Percentiles rank a stretch among this genome's conserved stretches.
Evolutionary conservation across 1,284 basidiomycete species (phyloP).

Genomic region (Phellinidium pouzarii): DNA sequence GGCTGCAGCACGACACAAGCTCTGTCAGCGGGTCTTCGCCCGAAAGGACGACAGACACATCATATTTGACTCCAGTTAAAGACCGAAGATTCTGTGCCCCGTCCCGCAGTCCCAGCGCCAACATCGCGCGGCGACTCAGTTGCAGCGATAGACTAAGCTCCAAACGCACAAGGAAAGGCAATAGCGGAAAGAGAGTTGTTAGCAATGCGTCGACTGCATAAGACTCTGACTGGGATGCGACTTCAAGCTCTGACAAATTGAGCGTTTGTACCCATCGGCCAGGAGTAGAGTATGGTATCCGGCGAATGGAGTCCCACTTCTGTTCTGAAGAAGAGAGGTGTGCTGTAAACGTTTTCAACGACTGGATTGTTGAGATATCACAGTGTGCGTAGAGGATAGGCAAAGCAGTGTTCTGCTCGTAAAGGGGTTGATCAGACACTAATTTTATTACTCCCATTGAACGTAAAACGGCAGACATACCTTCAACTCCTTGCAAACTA

Average conservation of each 20-base stretch:
- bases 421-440: not conserved
- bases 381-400: slow-evolving; percentile 64
- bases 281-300: slow-evolving; percentile 76
- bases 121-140: slow-evolving; percentile 53
- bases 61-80: slow-evolving; percentile 57
- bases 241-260: slow-evolving; percentile 54
- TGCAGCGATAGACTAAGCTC: slow-evolving; percentile 54
- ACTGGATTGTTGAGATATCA: slow-evolving; percentile 36
- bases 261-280: slow-evolving; percentile 76
- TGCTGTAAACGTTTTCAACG: slow-evolving; percentile 51
- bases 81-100: slow-evolving; percentile 46
- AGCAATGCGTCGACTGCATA: slow-evolving; percentile 54
- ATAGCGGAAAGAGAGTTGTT: slow-evolving; percentile 56
- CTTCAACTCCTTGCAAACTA: slow-evolving; percentile 66
- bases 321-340: slow-evolving; percentile 58
- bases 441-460: not conserved
- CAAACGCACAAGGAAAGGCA: slow-evolving; percentile 61
- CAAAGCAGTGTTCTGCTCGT: slow-evolving; percentile 51
- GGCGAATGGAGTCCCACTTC: slow-evolving; percentile 78
- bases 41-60: slow-evolving; percentile 25
- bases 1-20: slow-evolving; percentile 49
- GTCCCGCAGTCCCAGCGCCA: slow-evolving; percentile 48
- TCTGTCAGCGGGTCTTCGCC: slow-evolving; percentile 43
- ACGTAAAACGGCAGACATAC: slow-evolving; percentile 38
- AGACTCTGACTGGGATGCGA: slow-evolving; percentile 37